These are phyloP conservation scores for Suhomyces atakaporum DNA, from an alignment of 1,139 yeast genomes.

Conservation along the genomic window DNA sequence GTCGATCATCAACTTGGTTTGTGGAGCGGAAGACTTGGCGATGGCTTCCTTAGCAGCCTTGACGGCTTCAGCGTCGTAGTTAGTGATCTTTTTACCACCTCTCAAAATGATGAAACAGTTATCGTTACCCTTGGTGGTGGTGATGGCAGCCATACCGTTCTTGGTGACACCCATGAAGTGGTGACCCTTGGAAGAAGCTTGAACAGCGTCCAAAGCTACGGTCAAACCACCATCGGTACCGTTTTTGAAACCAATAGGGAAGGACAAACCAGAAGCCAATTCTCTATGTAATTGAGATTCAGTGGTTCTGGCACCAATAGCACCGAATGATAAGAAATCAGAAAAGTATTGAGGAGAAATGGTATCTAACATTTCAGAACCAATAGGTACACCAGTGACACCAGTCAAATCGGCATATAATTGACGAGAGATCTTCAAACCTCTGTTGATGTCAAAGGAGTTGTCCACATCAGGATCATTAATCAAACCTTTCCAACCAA, in stretches of 20 bases:
- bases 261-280: constrained; percentile 91
- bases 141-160: constrained; percentile 94
- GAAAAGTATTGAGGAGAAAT: constrained; percentile 96
- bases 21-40: constrained; percentile 54
- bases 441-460: constrained; percentile 92
- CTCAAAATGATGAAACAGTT: constrained; percentile 87
- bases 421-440: constrained; percentile 83
- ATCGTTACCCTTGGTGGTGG: constrained; percentile 91
- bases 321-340: constrained; percentile 91
- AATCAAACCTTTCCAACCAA: constrained; percentile 98
- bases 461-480: constrained; percentile 96
- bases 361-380: constrained; percentile 97
- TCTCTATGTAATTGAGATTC: constrained; percentile 98
- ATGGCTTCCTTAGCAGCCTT: constrained; percentile 68
- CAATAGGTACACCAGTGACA: constrained; percentile 76
- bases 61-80: constrained; percentile 81
- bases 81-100: constrained; percentile 94
- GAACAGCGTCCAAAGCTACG: constrained; percentile 92
- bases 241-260: constrained; percentile 98
- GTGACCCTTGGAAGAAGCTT: constrained; percentile 89
- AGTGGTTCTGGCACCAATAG: constrained; percentile 98
- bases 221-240: constrained; percentile 96
- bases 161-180: constrained; percentile 97
- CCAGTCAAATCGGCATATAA: constrained; percentile 82
- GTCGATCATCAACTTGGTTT: constrained; percentile 88